These are phyloP conservation scores for Zygosaccharomyces siamensis DNA, from an alignment of 805 yeast genomes.

Conservation along the genomic window DNA sequence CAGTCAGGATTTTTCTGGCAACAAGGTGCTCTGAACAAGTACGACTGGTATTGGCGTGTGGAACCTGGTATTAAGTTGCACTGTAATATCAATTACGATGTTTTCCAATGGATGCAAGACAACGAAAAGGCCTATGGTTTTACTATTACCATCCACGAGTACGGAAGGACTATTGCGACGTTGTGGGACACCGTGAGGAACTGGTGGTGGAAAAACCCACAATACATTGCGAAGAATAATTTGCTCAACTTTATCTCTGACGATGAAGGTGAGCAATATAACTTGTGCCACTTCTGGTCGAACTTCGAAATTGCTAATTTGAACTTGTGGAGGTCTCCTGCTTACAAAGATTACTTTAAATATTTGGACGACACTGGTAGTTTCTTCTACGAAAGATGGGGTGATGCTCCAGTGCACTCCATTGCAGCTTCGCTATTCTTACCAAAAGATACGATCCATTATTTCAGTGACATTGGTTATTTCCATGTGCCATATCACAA, in stretches of 20 bases:
- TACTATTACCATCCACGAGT: constrained; percentile 68
- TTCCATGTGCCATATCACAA: constrained; percentile 68
- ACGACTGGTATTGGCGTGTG: constrained; percentile 90
- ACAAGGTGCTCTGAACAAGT: constrained; percentile 58
- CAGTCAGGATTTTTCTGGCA: constrained; percentile 81
- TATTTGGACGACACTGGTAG: constrained; percentile 70
- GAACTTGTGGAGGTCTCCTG: constrained; percentile 66
- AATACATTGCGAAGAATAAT: constrained; percentile 54
- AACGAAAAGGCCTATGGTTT: constrained; percentile 70
- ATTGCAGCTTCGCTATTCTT: constrained; percentile 73
- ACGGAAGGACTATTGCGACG: constrained; percentile 63
- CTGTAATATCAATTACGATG: constrained; percentile 76
- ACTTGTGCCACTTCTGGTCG: constrained; percentile 86
- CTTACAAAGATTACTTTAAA: constrained; percentile 63
- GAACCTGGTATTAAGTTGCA: constrained; percentile 74
- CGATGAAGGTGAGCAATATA: constrained; percentile 65
- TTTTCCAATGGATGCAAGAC: constrained; percentile 76
- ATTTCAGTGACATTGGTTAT: constrained; percentile 79
- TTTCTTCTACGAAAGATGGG: constrained; percentile 87
- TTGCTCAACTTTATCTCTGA: constrained; percentile 67
- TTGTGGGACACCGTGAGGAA: constrained; percentile 70
- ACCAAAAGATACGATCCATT: constrained; percentile 58
- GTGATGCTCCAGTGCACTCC: constrained; percentile 86
- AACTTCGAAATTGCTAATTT: constrained; percentile 77
- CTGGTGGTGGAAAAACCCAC: constrained; percentile 57